A percentile compares a stretch with the other conserved stretches of the same genome.
Evolutionary conservation across 2,329 filamentous ascomycete species (phyloP).

Genomic region (Botryotinia narcissicola): DNA sequence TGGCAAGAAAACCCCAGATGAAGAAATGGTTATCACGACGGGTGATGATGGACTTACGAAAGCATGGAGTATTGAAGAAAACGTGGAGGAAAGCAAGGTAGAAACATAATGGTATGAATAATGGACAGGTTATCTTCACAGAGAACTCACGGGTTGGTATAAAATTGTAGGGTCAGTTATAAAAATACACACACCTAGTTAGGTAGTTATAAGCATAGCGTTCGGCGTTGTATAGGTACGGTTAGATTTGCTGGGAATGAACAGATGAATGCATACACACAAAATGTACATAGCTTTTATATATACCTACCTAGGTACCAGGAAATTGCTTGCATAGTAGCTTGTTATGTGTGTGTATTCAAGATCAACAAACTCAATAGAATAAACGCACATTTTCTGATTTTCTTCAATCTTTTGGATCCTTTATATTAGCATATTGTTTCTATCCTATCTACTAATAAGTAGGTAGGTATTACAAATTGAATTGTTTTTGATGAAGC

Average conservation of each 20-base stretch:
- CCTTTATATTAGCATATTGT: not conserved
- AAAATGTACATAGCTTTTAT: not conserved
- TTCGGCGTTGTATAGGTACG: constrained; percentile 11
- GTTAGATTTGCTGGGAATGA: not conserved
- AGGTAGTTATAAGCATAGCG: constrained; percentile 14
- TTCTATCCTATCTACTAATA: not conserved
- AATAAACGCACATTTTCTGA: too few species aligned
- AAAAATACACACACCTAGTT: not conserved
- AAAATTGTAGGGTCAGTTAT: not conserved
- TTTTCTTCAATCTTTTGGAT: not conserved
- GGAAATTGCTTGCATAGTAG: not conserved
- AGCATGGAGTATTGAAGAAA: constrained; percentile 65
- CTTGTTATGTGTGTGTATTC: not conserved
- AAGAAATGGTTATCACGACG: constrained; percentile 87
- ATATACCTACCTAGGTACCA: not conserved
- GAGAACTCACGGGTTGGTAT: not conserved
- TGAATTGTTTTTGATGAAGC: not conserved
- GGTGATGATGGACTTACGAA: constrained; percentile 89
- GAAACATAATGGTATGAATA: not conserved
- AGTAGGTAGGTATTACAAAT: not conserved
- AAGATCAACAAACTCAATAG: not conserved
- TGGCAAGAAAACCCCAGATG: constrained; percentile 54
- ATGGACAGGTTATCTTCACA: not conserved
- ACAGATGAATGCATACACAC: not conserved
- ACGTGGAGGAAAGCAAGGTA: not conserved